A percentile compares a stretch with the other conserved stretches of the same genome.
phyloP scores from a whole-genome alignment of 1,284 basidiomycete species.

The Ceratobasidium sp. region DNA sequence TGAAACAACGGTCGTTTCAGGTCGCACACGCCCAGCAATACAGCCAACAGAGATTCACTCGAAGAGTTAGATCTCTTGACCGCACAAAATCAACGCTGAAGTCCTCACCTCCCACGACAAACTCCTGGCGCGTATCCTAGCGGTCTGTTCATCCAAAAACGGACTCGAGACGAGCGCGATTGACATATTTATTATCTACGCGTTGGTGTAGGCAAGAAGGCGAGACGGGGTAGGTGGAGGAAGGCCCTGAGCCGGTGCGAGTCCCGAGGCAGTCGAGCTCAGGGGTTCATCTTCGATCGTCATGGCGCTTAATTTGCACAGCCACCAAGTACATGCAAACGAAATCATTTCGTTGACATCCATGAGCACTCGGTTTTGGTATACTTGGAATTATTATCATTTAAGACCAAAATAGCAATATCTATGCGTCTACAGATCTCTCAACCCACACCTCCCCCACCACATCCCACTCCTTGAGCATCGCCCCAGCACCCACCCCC shows the following conservation, averaged over 20 bases:
- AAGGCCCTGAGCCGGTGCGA: background rate
- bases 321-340: no score
- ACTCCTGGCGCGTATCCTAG: conserved; percentile 89
- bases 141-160: conserved; percentile 88
- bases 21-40: conserved; percentile 15
- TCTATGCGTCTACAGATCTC: background rate
- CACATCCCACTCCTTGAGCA: conserved; percentile 76
- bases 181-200: conserved; percentile 65
- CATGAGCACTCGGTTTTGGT: no score
- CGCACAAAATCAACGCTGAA: background rate
- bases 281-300: conserved; percentile 41
- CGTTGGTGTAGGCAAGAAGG: background rate
- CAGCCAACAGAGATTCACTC: conserved; percentile 16
- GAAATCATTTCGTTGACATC: no score
- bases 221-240: background rate
- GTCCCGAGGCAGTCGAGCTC: conserved; percentile 30
- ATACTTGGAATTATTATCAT: no score
- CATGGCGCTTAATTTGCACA: conserved; percentile 33
- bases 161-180: conserved; percentile 87
- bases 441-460: conserved; percentile 76
- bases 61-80: background rate
- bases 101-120: conserved; percentile 93
- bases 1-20: conserved; percentile 48
- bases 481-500: conserved; percentile 56
- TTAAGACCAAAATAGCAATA: no score